Conservation (phyloP, 1,284 basidiomycete species). For the Cryptococcus sp. region DNA sequence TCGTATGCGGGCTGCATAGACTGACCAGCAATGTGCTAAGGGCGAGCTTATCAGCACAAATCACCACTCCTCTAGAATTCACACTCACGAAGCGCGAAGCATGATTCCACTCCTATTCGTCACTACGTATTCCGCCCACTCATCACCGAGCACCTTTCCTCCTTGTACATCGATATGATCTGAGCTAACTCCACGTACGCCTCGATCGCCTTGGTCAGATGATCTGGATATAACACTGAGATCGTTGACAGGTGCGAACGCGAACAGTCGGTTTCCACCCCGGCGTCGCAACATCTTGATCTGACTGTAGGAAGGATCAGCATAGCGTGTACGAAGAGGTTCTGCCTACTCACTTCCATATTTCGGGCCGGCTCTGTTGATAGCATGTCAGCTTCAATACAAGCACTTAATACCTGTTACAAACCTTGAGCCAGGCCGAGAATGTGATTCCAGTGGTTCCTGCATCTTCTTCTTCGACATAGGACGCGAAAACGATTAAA, state of each 20-base stretch:
- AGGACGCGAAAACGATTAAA: constrained; percentile 90
- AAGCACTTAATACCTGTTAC: constrained; percentile 17
- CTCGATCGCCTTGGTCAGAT: constrained; percentile 38
- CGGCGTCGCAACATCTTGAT: constrained; percentile 78
- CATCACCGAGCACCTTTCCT: constrained; percentile 84
- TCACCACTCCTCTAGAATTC: background rate
- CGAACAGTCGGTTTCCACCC: constrained; percentile 72
- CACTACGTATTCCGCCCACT: constrained; percentile 90
- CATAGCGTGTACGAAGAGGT: background rate
- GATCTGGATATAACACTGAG: constrained; percentile 59
- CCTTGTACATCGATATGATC: constrained; percentile 63
- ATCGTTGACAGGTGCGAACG: constrained; percentile 86
- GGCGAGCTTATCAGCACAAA: background rate
- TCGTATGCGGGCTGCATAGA: constrained; percentile 3
- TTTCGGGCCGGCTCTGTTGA: constrained; percentile 74
- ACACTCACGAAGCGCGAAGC: constrained; percentile 72
- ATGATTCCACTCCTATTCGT: constrained; percentile 94
- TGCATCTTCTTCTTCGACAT: constrained; percentile 70
- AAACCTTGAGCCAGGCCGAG: constrained; percentile 79
- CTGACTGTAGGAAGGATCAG: constrained; percentile 60
- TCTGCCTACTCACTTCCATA: constrained; percentile 74
- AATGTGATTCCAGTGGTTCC: constrained; percentile 71
- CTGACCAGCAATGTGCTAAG: constrained; percentile 66
- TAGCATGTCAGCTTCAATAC: constrained; percentile 11
- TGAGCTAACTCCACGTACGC: constrained; percentile 56